A percentile compares a stretch with the other conserved stretches of the same genome.
Evolutionary conservation across 169 alveolate genomes (phyloP).

Genomic region (Eimeria falciformis): DNA sequence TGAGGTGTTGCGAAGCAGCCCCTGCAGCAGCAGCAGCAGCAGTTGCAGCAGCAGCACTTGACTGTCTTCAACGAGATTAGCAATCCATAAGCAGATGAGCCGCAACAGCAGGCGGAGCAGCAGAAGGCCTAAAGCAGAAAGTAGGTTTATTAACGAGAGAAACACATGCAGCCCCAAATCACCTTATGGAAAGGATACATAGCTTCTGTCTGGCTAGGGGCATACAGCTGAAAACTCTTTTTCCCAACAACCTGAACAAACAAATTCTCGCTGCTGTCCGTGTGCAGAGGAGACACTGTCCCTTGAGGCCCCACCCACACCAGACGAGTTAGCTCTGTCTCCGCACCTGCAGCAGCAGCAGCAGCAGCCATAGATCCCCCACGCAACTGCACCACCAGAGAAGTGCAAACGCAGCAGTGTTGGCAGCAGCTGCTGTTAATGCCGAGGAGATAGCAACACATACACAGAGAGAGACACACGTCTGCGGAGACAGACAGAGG

Average conservation of each 20-base stretch:
- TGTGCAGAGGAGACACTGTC: conserved; percentile 78
- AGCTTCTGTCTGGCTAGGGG: conserved; percentile 58
- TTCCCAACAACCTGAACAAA: conserved; percentile 74
- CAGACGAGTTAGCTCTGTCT: conserved; percentile 28
- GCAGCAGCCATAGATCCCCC: conserved; percentile 47
- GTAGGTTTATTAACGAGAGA: not conserved
- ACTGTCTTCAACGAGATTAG: not conserved
- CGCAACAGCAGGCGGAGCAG: conserved; percentile 5
- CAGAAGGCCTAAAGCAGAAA: conserved; percentile 19
- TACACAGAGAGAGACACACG: not conserved
- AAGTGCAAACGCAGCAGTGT: not conserved
- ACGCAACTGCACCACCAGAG: conserved; percentile 25
- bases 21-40: conserved; percentile 69
- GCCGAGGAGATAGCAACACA: not conserved
- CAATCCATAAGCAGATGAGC: conserved; percentile 24
- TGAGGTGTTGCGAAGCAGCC: conserved; percentile 38
- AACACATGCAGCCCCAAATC: conserved; percentile 29
- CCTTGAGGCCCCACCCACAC: conserved; percentile 79
- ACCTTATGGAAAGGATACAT: conserved; percentile 77
- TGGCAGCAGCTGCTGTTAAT: not conserved
- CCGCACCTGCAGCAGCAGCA: conserved; percentile 62
- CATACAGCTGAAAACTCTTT: conserved; percentile 72
- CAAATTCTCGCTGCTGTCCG: conserved; percentile 73
- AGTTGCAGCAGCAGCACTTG: conserved; percentile 39
- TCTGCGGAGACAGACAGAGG: not conserved